These are phyloP conservation scores for Saccharomyces hybrid DNA, from an alignment of 1,139 yeast genomes.

Conservation along the genomic window DNA sequence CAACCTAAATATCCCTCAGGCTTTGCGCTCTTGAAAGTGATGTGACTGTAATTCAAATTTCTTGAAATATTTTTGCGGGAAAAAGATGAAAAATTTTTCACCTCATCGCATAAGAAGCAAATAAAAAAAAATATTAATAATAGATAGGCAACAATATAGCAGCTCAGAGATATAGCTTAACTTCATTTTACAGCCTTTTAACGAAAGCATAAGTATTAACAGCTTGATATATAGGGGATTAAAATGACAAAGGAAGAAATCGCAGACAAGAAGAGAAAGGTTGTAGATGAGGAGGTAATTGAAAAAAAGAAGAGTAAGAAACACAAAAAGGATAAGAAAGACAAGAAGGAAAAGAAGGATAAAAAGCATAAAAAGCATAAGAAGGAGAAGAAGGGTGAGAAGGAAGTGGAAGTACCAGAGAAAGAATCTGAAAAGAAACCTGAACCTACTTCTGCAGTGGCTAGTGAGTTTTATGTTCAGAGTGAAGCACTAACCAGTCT, in stretches of 20 bases:
- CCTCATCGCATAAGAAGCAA: not conserved
- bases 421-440: constrained; percentile 8
- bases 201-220: not conserved
- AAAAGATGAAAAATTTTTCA: not conserved
- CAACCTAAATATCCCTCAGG: not conserved
- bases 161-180: not conserved
- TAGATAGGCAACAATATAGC: not conserved
- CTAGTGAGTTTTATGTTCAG: constrained; percentile 19
- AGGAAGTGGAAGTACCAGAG: constrained; percentile 12
- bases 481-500: constrained; percentile 29
- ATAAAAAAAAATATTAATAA: not conserved
- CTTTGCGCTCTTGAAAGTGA: not conserved
- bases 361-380: constrained; percentile 25
- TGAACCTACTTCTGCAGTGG: not conserved
- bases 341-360: constrained; percentile 28
- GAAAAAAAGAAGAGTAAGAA: constrained; percentile 36
- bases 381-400: constrained; percentile 14
- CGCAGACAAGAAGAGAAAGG: constrained; percentile 36
- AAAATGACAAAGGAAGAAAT: constrained; percentile 42
- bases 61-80: not conserved
- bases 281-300: constrained; percentile 25
- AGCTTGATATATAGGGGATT: not conserved
- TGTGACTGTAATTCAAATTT: not conserved
- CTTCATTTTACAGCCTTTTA: not conserved
- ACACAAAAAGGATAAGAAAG: constrained; percentile 37